Evolutionary conservation across 228 moss, liverwort and hornwort species (phyloP).

Genomic region (Sphagnum fallax): DNA sequence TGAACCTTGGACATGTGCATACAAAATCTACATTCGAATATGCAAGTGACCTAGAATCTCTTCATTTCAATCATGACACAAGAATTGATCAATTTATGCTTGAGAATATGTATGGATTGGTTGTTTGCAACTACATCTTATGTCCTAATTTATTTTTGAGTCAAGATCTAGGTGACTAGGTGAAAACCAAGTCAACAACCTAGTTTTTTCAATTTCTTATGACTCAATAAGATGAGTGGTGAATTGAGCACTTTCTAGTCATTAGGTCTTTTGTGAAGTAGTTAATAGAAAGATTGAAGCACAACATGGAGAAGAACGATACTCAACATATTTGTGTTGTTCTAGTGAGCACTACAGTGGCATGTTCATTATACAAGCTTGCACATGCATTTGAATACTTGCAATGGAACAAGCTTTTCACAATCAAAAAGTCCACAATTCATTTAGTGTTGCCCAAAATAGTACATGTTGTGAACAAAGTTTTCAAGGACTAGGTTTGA

Average conservation of each 20-base stretch:
- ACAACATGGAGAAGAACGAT: not conserved
- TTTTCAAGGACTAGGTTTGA: not conserved
- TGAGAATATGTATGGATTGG: not conserved
- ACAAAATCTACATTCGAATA: not conserved
- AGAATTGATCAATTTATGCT: not conserved
- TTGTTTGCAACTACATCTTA: not conserved
- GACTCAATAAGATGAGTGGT: not conserved
- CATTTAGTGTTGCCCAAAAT: not conserved
- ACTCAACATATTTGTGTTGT: not conserved
- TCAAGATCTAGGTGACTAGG: not conserved
- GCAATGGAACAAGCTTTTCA: not conserved
- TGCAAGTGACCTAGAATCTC: not conserved
- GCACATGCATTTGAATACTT: not conserved
- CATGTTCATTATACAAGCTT: not conserved
- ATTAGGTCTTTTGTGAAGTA: not conserved
- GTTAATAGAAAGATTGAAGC: not conserved
- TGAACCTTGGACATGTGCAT: not conserved
- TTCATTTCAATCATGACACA: not conserved
- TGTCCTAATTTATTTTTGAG: not conserved
- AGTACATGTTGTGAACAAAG: not conserved
- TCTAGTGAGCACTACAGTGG: not conserved
- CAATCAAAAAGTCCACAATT: not conserved
- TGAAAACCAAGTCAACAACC: not conserved
- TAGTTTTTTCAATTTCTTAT: not conserved
- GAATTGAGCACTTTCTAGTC: not conserved